Conservation (phyloP, 441 rosid genomes). For the Melastoma candidum region DNA sequence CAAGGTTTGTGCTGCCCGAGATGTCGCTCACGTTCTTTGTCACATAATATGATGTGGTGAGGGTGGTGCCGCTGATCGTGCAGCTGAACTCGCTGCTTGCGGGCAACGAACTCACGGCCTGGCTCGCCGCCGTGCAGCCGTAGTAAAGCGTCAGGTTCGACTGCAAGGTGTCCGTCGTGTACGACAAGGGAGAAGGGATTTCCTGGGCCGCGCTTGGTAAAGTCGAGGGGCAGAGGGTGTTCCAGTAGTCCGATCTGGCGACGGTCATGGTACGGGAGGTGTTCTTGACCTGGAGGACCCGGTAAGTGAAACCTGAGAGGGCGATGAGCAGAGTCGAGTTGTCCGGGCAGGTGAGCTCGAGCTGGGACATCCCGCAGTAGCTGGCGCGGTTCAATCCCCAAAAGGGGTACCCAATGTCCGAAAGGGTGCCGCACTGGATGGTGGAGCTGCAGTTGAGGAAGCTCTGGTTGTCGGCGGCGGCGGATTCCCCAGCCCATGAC, state of each 20-base stretch:
- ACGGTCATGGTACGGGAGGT: constrained; percentile 3
- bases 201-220: constrained; percentile 6
- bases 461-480: not conserved
- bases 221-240: constrained; percentile 15
- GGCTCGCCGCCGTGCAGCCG: not conserved
- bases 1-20: not conserved
- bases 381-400: constrained; percentile 19
- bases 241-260: constrained; percentile 18
- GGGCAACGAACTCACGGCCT: fast-evolving
- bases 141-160: constrained; percentile 20
- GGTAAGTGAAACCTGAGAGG: constrained; percentile 6
- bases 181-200: not conserved
- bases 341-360: constrained; percentile 5
- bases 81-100: constrained; percentile 1
- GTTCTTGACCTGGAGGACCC: constrained; percentile 3
- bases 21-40: constrained; percentile 4
- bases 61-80: not conserved
- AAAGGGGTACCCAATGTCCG: constrained; percentile 23
- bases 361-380: constrained; percentile 22
- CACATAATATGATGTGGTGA: constrained; percentile 5
- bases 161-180: constrained; percentile 1
- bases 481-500: too few relatives aligned
- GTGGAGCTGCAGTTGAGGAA: constrained; percentile 15
- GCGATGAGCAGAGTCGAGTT: constrained; percentile 7
- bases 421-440: constrained; percentile 11